These are phyloP conservation scores for Magnolia kwangsiensis DNA, from an alignment of 164 flowering plant species.

Conservation along the genomic window DNA sequence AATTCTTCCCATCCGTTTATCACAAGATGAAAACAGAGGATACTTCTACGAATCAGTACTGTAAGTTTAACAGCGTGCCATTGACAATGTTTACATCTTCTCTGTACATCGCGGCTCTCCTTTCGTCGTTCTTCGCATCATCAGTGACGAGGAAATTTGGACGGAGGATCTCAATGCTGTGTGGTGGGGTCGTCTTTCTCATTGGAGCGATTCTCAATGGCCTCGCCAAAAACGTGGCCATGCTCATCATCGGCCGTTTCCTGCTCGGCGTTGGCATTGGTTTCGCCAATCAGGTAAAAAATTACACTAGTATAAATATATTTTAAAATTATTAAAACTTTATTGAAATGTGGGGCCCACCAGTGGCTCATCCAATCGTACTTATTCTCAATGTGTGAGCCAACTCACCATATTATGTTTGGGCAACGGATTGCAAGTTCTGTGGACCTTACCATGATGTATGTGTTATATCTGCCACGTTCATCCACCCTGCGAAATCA, in stretches of 20 bases:
- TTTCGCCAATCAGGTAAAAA: slow-evolving; percentile 25
- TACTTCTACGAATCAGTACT: slow-evolving; percentile 13
- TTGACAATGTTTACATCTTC: slow-evolving; percentile 24
- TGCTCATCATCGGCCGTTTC: slow-evolving; percentile 29
- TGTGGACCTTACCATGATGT: no score
- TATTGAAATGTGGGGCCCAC: background rate
- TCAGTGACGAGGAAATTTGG: slow-evolving; percentile 24
- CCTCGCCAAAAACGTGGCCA: slow-evolving; percentile 15
- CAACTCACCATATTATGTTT: no score
- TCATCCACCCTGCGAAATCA: no score
- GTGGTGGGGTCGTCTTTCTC: slow-evolving; percentile 22
- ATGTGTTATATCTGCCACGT: no score
- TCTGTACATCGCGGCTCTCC: slow-evolving; percentile 23
- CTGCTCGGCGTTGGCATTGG: slow-evolving; percentile 32
- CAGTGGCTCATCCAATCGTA: no score
- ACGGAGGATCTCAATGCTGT: slow-evolving; percentile 18
- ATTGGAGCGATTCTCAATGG: slow-evolving; percentile 22
- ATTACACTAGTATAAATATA: no score
- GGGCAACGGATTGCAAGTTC: no score
- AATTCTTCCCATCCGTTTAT: slow-evolving; percentile 22
- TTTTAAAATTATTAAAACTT: no score
- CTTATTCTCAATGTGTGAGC: no score
- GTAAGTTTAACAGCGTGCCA: slow-evolving; percentile 24
- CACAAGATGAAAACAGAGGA: background rate
- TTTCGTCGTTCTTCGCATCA: slow-evolving; percentile 27